Conservation (phyloP, 2,329 filamentous ascomycete species). For the Exophiala viscosa region DNA sequence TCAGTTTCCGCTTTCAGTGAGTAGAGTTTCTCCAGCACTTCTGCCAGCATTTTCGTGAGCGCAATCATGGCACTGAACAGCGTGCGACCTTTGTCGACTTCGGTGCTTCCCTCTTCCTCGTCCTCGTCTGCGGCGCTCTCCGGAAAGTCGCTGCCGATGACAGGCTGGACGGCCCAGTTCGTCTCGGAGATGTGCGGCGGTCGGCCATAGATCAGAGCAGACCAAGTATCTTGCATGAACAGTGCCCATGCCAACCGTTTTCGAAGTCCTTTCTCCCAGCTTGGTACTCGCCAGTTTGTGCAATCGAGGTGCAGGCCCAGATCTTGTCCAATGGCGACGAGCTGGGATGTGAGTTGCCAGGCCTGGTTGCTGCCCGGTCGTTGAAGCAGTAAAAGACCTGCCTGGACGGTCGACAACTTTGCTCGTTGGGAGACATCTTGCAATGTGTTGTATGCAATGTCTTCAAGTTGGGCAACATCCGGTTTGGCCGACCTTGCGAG, state of each 20-base stretch:
- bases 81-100: constrained; percentile 40
- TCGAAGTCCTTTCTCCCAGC: constrained; percentile 60
- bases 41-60: constrained; percentile 50
- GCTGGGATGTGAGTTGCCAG: constrained; percentile 51
- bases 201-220: constrained; percentile 55
- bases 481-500: constrained; percentile 27
- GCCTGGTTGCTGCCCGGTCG: constrained; percentile 43
- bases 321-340: constrained; percentile 57
- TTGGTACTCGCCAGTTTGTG: constrained; percentile 58
- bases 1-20: constrained; percentile 41
- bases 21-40: constrained; percentile 52
- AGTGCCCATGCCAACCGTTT: constrained; percentile 62
- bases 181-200: constrained; percentile 52
- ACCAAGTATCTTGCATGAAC: constrained; percentile 64
- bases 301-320: constrained; percentile 61
- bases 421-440: constrained; percentile 31
- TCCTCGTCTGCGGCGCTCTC: constrained; percentile 30
- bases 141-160: constrained; percentile 46
- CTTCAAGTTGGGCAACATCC: constrained; percentile 27
- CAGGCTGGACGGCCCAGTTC: constrained; percentile 54
- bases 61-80: constrained; percentile 52
- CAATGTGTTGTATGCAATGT: constrained; percentile 25
- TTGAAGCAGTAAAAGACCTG: constrained; percentile 53
- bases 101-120: constrained; percentile 31
- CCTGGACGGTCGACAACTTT: constrained; percentile 55